A percentile compares a stretch with the other conserved stretches of the same genome.
Evolutionary conservation across 192 early-diverging fungal species (phyloP).

Genomic region (Gigaspora rosea): DNA sequence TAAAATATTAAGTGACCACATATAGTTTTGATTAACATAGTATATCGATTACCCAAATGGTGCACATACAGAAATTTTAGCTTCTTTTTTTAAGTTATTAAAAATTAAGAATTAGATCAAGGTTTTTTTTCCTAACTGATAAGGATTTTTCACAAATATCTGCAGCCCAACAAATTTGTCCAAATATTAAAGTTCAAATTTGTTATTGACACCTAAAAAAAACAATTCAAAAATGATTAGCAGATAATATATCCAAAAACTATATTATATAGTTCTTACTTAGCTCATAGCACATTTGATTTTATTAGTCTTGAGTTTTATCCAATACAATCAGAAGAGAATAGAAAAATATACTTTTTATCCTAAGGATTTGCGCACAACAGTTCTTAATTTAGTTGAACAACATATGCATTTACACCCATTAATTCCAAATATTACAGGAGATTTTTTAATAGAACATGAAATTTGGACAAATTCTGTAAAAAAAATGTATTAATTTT

Average conservation of each 20-base stretch:
- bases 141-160: slow-evolving; percentile 1
- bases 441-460: background rate
- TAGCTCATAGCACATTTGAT: background rate
- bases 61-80: background rate
- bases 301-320: background rate
- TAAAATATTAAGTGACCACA: no score
- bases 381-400: background rate
- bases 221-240: background rate
- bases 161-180: background rate
- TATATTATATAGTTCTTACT: slow-evolving; percentile 7
- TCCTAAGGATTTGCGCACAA: background rate
- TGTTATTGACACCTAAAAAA: background rate
- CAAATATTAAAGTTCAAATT: background rate
- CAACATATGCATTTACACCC: background rate
- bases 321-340: background rate
- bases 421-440: background rate
- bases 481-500: background rate
- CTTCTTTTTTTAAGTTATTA: background rate
- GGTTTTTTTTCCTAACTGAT: background rate
- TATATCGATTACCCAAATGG: no score
- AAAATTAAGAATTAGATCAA: background rate
- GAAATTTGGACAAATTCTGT: background rate
- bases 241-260: background rate
- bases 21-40: no score
- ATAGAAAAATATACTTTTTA: background rate